A percentile compares a stretch with the other conserved stretches of the same genome.
Evolutionary conservation across 2,329 filamentous ascomycete genomes (phyloP).

Genomic region (Bimuria novae-zelandiae): DNA sequence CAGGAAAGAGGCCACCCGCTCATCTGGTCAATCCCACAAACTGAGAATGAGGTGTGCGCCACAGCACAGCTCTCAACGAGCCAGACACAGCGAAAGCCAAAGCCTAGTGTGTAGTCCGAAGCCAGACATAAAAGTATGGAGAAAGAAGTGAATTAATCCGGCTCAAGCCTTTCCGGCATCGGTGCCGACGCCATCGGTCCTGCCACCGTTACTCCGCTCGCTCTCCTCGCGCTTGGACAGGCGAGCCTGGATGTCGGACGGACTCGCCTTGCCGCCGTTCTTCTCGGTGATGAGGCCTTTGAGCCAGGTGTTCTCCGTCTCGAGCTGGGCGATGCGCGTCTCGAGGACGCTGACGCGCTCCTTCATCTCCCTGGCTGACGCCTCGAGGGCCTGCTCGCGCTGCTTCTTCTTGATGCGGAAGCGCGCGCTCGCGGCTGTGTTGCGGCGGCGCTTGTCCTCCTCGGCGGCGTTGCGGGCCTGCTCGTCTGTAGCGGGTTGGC

Average conservation of each 20-base stretch:
- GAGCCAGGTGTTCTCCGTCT: conserved; percentile 59
- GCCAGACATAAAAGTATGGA: neutral
- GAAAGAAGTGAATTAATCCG: conserved; percentile 25
- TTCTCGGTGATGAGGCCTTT: conserved; percentile 58
- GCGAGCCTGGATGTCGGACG: conserved; percentile 39
- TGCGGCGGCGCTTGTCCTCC: conserved; percentile 59
- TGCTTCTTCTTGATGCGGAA: conserved; percentile 63
- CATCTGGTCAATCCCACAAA: neutral
- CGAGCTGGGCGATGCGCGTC: conserved; percentile 53
- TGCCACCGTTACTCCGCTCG: conserved; percentile 42
- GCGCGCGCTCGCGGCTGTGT: conserved; percentile 58
- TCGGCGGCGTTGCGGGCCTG: conserved; percentile 53
- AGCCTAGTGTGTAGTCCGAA: neutral
- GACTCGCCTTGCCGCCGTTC: conserved; percentile 44
- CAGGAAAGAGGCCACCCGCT: neutral
- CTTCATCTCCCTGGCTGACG: conserved; percentile 56
- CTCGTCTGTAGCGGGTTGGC: conserved; percentile 50
- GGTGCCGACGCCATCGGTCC: conserved; percentile 47
- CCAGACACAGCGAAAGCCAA: conserved; percentile 2
- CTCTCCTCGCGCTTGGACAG: conserved; percentile 42
- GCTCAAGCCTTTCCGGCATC: conserved; percentile 36
- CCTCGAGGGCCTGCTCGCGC: conserved; percentile 57
- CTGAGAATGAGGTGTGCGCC: conserved; percentile 1
- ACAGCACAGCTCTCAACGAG: neutral
- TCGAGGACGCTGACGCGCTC: conserved; percentile 54